Percentiles rank a stretch among this genome's conserved stretches.
Conservation (phyloP, 2,329 filamentous ascomycete species). For the Gaeumannomyces sp. region DNA sequence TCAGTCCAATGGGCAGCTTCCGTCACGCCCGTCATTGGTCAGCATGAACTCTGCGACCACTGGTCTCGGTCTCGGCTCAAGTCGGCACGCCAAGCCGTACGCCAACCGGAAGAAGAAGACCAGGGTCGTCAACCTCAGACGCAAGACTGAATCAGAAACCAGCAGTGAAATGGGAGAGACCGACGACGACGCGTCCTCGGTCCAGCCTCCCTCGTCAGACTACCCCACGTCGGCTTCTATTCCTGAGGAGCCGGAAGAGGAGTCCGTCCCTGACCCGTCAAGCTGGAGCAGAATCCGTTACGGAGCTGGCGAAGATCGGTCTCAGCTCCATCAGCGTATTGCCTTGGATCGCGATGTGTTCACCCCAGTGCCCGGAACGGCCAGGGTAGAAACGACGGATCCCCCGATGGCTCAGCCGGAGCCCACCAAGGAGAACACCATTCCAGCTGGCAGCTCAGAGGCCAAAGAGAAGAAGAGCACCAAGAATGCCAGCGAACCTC, state of each 20-base stretch:
- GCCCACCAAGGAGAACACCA: background rate
- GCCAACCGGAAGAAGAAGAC: conserved; percentile 74
- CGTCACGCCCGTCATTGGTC: conserved; percentile 62
- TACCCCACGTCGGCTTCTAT: conserved; percentile 50
- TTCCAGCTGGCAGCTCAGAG: background rate
- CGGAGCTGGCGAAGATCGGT: conserved; percentile 21
- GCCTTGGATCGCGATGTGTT: conserved; percentile 29
- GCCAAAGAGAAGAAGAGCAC: background rate
- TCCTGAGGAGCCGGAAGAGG: conserved; percentile 53
- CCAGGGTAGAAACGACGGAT: conserved; percentile 13
- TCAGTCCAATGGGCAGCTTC: conserved; percentile 52
- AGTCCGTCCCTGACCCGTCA: conserved; percentile 19
- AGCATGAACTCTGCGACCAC: conserved; percentile 56
- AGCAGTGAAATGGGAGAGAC: conserved; percentile 45
- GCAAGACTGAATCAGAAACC: conserved; percentile 41
- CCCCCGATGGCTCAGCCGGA: background rate
- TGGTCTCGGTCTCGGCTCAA: conserved; percentile 57
- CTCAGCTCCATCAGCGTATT: conserved; percentile 24
- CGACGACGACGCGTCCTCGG: conserved; percentile 40
- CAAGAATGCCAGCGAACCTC: background rate
- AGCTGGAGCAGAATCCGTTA: conserved; percentile 36
- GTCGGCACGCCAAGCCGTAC: conserved; percentile 52
- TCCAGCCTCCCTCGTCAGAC: conserved; percentile 56
- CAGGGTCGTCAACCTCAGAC: conserved; percentile 70
- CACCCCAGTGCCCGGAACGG: conserved; percentile 22